Percentiles rank a stretch among this genome's conserved stretches.
Conservation (phyloP, 345 rosid species). For the Gossypium raimondii region DNA sequence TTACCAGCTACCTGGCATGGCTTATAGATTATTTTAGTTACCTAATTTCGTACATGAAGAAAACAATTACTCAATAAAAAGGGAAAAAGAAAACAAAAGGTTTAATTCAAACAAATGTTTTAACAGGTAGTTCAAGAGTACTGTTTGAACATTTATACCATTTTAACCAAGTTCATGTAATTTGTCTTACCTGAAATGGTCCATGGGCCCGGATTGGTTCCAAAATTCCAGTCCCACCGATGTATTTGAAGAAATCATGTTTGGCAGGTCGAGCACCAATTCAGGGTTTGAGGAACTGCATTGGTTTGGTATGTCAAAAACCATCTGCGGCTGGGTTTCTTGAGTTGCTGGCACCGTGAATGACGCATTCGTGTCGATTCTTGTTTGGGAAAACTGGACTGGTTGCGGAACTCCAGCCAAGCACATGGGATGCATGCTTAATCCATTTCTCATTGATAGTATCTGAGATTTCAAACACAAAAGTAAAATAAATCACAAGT, state of each 20-base stretch:
- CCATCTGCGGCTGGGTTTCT: slow-evolving; percentile 27
- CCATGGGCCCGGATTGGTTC: slow-evolving; percentile 53
- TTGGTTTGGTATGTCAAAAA: slow-evolving; percentile 36
- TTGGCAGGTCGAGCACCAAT: slow-evolving; percentile 31
- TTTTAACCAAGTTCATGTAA: neutral
- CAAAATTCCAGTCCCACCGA: slow-evolving; percentile 52
- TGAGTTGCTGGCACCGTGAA: slow-evolving; percentile 28
- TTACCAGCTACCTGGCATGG: no score
- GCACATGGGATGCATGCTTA: slow-evolving; percentile 58
- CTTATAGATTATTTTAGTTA: no score
- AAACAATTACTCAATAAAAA: no score
- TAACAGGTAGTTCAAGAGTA: neutral
- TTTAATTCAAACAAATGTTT: neutral
- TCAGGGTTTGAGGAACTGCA: slow-evolving; percentile 28
- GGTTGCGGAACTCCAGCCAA: slow-evolving; percentile 55
- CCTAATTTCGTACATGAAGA: no score
- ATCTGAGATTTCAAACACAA: slow-evolving; percentile 41
- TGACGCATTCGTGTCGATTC: slow-evolving; percentile 25
- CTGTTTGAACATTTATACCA: no score
- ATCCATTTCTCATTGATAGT: slow-evolving; percentile 76
- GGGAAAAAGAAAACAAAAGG: no score
- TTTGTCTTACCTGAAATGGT: slow-evolving; percentile 42
- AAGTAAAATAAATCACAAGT: slow-evolving; percentile 5
- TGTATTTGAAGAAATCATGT: slow-evolving; percentile 34
- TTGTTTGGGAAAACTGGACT: slow-evolving; percentile 37